phyloP scores from a whole-genome alignment of 164 flowering plant genomes.

The Vitis cinerea region DNA sequence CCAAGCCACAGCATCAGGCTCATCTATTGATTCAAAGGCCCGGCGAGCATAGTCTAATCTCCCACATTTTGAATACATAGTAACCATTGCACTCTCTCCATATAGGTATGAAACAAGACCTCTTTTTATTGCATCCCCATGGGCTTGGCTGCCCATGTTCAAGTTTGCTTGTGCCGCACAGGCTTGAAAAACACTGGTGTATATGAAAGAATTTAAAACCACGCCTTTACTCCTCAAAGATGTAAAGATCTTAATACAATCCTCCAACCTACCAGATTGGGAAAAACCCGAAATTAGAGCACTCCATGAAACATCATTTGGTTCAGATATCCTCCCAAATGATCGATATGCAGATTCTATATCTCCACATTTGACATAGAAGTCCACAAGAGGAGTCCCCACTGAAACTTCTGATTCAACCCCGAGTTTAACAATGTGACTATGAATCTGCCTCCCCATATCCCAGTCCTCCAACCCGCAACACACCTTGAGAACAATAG shows the following conservation, averaged over 20 bases:
- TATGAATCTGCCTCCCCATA: conserved; percentile 50
- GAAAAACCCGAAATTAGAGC: conserved; percentile 45
- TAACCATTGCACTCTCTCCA: conserved; percentile 59
- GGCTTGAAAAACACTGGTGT: conserved; percentile 51
- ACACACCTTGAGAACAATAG: conserved; percentile 47
- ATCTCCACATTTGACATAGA: conserved; percentile 48
- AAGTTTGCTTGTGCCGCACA: conserved; percentile 47
- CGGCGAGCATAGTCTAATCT: conserved; percentile 40
- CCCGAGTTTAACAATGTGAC: conserved; percentile 36
- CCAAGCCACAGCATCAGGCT: conserved; percentile 59
- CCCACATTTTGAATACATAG: conserved; percentile 65
- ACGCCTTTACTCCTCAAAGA: conserved; percentile 27
- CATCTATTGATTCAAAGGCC: conserved; percentile 38
- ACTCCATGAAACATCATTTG: conserved; percentile 63
- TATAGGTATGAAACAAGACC: conserved; percentile 36
- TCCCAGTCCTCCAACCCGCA: conserved; percentile 25
- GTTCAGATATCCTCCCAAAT: conserved; percentile 42
- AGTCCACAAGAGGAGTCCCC: conserved; percentile 60
- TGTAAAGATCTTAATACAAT: conserved; percentile 30
- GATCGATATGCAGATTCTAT: conserved; percentile 37
- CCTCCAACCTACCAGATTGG: conserved; percentile 40
- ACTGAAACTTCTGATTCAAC: conserved; percentile 42
- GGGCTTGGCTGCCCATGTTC: conserved; percentile 47
- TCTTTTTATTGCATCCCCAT: conserved; percentile 61
- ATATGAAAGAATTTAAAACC: conserved; percentile 37